Evolutionary conservation across 805 yeast genomes (phyloP), one percentile per base, ranked within the genome.

Genomic region (Starmerella lactis-condensi): DNA sequence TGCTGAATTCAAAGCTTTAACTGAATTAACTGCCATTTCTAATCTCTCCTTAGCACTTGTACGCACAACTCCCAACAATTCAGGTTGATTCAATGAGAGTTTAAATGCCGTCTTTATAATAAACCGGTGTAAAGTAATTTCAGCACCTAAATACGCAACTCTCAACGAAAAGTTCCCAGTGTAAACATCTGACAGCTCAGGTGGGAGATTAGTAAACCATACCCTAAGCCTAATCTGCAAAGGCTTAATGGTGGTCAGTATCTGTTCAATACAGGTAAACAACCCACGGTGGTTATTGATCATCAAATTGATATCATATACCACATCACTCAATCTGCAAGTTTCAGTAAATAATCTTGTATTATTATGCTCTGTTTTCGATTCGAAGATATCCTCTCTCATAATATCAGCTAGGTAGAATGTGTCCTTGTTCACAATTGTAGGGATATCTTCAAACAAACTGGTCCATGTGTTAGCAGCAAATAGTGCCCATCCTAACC

Each of bases 401-500:
- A 45, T 41, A 20, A 30, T 31, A 22, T 43, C 46, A 2, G 42
- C 24, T 4, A 83, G 89, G 24, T 74, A 59, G 95, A 96, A 85
- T 48, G 81, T 77, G 2, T 69, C 61, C 14, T 71, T 66, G 15
- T 35, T 38, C 22, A 75, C 64, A 51, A 81, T 93, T 1, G 93
- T 74, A 2, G 93, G 92, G 26, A 94, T 60, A 0, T 83, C 69
- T 46, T 79, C 91, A 32, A 71, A 68, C 29, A 83, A 55, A 1
- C 93, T 61, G 7, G 75, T 63, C 96, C 96, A 85, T 49, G 83
- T 81, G 47, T 82, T 94, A 51, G 82, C 92, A 31, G 76, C 60
- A 61, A 70, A 85, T 1, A 82, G 89, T 0, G 95, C 95, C 96
- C 98, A 85, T 1, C 95, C 93, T 29, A 85, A 55, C 36, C 96